Evolutionary conservation across 2,329 filamentous ascomycete species (phyloP).

Genomic region (Aspergillus intermedius): DNA sequence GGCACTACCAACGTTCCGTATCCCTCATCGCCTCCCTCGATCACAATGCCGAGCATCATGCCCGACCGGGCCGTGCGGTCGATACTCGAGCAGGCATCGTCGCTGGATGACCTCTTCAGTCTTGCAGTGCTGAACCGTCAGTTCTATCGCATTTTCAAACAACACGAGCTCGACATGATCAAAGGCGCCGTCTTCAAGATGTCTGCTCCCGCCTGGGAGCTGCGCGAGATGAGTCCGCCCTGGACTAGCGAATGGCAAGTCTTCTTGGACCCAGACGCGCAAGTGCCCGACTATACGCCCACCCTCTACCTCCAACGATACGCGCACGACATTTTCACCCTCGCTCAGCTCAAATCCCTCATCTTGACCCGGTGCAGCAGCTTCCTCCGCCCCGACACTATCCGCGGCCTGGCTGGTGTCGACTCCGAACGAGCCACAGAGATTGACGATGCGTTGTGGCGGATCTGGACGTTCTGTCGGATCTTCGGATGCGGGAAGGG

Average conservation of each 20-base stretch:
- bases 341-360: constrained; percentile 50
- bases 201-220: constrained; percentile 55
- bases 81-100: constrained; percentile 46
- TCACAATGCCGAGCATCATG: constrained; percentile 13
- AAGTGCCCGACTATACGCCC: constrained; percentile 49
- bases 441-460: constrained; percentile 58
- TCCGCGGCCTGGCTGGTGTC: constrained; percentile 46
- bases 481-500: constrained; percentile 55
- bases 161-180: constrained; percentile 50
- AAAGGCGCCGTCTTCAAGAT: constrained; percentile 46
- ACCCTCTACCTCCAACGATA: constrained; percentile 47
- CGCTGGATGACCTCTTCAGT: constrained; percentile 50
- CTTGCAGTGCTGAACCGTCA: constrained; percentile 49
- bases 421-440: constrained; percentile 43
- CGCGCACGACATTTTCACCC: constrained; percentile 47
- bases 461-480: constrained; percentile 60
- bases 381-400: constrained; percentile 52
- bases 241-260: constrained; percentile 38
- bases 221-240: constrained; percentile 52
- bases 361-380: constrained; percentile 52
- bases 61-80: constrained; percentile 47
- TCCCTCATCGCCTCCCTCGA: neutral
- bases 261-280: constrained; percentile 40
- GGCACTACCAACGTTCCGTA: neutral
- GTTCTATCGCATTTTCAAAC: constrained; percentile 54